phyloP scores from a whole-genome alignment of 2,329 filamentous ascomycete species.

The Aspergillus niger region DNA sequence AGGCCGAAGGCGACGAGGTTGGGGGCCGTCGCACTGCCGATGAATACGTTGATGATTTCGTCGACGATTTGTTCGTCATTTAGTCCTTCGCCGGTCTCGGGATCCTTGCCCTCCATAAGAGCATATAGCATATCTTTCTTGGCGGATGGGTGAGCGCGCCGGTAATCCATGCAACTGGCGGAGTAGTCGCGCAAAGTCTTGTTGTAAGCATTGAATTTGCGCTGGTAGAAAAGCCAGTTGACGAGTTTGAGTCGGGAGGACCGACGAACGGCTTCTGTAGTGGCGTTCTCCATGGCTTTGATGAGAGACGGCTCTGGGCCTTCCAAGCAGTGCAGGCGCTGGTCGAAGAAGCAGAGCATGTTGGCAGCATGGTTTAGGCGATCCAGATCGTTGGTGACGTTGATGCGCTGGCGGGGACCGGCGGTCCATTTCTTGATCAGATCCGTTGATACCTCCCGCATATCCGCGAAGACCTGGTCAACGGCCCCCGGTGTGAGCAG shows the following conservation, averaged over 20 bases:
- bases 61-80: constrained; percentile 64
- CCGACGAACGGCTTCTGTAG: constrained; percentile 59
- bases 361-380: constrained; percentile 57
- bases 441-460: constrained; percentile 54
- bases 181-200: constrained; percentile 58
- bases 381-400: constrained; percentile 54
- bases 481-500: constrained; percentile 47
- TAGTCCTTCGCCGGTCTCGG: constrained; percentile 61
- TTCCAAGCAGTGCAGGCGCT: constrained; percentile 51
- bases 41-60: constrained; percentile 68
- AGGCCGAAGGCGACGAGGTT: constrained; percentile 67
- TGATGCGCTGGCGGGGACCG: constrained; percentile 43
- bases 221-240: constrained; percentile 55
- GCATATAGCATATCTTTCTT: constrained; percentile 64
- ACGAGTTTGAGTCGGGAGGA: constrained; percentile 55
- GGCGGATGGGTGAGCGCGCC: constrained; percentile 56
- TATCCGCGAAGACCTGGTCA: constrained; percentile 48
- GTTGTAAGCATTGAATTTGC: constrained; percentile 58
- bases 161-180: constrained; percentile 58
- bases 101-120: constrained; percentile 61
- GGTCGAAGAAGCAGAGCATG: constrained; percentile 55
- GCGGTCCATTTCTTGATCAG: constrained; percentile 55
- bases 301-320: constrained; percentile 54
- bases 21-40: constrained; percentile 69
- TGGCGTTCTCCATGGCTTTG: constrained; percentile 57